phyloP scores from a whole-genome alignment of 164 flowering plant genomes.

The Chimonanthus praecox region DNA sequence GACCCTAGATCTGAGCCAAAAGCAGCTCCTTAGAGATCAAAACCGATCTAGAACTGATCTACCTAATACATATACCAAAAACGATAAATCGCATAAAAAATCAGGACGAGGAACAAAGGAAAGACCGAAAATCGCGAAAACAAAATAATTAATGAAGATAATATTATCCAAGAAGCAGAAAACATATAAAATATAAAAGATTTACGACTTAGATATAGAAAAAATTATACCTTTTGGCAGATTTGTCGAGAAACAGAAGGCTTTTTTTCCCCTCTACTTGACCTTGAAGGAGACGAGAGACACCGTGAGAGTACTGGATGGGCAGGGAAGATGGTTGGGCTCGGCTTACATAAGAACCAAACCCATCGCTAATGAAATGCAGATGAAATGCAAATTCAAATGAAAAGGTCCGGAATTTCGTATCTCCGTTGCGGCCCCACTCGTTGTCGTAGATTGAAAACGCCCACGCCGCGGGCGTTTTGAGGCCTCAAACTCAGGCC shows the following conservation, averaged over 20 bases:
- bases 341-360: not conserved
- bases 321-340: not conserved
- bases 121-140: not conserved
- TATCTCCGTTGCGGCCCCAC: too few relatives aligned
- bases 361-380: not conserved
- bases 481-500: not conserved
- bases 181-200: too few relatives aligned
- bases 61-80: not conserved
- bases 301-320: not conserved
- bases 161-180: too few relatives aligned
- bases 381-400: not conserved
- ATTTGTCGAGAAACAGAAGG: not conserved
- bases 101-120: not conserved
- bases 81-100: not conserved
- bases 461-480: too few relatives aligned
- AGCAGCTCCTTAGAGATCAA: not conserved
- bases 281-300: not conserved
- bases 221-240: not conserved
- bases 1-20: not conserved
- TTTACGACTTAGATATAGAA: not conserved
- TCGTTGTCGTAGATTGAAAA: too few relatives aligned
- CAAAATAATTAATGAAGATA: not conserved
- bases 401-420: not conserved
- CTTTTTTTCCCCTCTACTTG: not conserved
- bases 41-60: not conserved